Base-by-base conservation (phyloP, 805 yeast species). In the Sungouiozyma ichnusensis region DNA sequence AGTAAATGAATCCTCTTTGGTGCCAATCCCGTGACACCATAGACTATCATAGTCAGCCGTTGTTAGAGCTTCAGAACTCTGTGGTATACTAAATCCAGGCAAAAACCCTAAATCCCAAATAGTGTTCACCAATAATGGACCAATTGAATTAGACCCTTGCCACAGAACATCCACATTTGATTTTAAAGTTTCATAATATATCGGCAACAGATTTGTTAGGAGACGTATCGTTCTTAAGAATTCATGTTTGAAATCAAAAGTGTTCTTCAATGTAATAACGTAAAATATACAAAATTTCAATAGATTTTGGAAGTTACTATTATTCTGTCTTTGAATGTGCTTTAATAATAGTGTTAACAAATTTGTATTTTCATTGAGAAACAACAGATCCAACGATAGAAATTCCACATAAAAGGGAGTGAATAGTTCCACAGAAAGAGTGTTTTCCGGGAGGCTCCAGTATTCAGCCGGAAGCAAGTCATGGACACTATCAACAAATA, bases 1-100 rank as follows among this genome's bases (percentile, higher is more conserved):
- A 5, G 27, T 18, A 3, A n/a, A 8, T 32, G 17, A 27, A 32
- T 50, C 46, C 49, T 51, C 65, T 41, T 43, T 18, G 45, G 58
- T 57, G 2, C 85, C 88, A 27, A 87, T 70, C 4, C 95, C 96
- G 3, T 82, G 76, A 51, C 84, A 94, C 95, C 96, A 87, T n/a
- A 53, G 44, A 33, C 50, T 31, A 2, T 64, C 55, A 27, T 45
- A 48, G 2, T 57, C 45, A 14, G 67, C 69, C 7, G 51, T 43
- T 13, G n/a, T 16, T n/a, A n/a, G n/a, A n/a, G n/a, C n/a, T n/a
- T n/a, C n/a, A 13, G 40, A 35, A 24, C 39, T 36, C 13, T 48
- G 36, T 15, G 55, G 52, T 14, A 57, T 39, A 2, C 62, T 52
- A 20, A 57, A 58, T 1, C 59, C 58, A 36, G 57, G 56, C 36